Evolutionary conservation across 2,329 filamentous ascomycete species (phyloP).

Genomic region (Epichloe uncinata): DNA sequence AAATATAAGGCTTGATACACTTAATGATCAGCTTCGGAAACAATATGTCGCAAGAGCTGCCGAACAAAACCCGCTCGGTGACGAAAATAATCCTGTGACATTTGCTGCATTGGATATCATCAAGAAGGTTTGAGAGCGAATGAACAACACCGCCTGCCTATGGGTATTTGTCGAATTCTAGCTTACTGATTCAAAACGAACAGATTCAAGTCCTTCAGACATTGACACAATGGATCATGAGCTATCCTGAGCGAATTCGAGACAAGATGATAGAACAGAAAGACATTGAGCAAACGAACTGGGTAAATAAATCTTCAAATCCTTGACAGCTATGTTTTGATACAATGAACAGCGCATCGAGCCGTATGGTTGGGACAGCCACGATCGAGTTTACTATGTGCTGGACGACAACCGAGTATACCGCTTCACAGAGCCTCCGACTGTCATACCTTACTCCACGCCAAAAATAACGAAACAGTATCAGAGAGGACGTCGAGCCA

Average conservation of each 20-base stretch:
- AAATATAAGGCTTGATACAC: slow-evolving; percentile 58
- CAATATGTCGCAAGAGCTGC: slow-evolving; percentile 79
- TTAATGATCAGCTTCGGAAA: slow-evolving; percentile 84
- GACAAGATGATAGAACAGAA: slow-evolving; percentile 75
- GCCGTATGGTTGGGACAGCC: slow-evolving; percentile 74
- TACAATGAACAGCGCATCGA: slow-evolving; percentile 48
- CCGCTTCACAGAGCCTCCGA: slow-evolving; percentile 62
- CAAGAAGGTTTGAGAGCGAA: slow-evolving; percentile 47
- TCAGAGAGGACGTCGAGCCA: slow-evolving; percentile 45
- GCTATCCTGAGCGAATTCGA: slow-evolving; percentile 74
- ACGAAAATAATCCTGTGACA: slow-evolving; percentile 54
- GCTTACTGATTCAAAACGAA: not conserved
- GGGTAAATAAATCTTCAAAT: slow-evolving; percentile 45
- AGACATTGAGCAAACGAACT: slow-evolving; percentile 67
- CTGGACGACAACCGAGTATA: slow-evolving; percentile 92
- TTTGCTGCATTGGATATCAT: slow-evolving; percentile 76
- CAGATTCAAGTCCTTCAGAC: slow-evolving; percentile 71
- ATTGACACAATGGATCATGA: slow-evolving; percentile 78
- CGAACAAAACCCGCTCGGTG: slow-evolving; percentile 70
- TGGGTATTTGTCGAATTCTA: not conserved
- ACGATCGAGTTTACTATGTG: slow-evolving; percentile 79
- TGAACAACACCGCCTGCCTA: not conserved
- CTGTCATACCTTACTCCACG: slow-evolving; percentile 48
- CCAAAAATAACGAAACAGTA: slow-evolving; percentile 45
- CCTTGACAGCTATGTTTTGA: slow-evolving; percentile 8